Base-by-base conservation (phyloP, 1,284 basidiomycete species). In the Fomitopsis pinicola region DNA sequence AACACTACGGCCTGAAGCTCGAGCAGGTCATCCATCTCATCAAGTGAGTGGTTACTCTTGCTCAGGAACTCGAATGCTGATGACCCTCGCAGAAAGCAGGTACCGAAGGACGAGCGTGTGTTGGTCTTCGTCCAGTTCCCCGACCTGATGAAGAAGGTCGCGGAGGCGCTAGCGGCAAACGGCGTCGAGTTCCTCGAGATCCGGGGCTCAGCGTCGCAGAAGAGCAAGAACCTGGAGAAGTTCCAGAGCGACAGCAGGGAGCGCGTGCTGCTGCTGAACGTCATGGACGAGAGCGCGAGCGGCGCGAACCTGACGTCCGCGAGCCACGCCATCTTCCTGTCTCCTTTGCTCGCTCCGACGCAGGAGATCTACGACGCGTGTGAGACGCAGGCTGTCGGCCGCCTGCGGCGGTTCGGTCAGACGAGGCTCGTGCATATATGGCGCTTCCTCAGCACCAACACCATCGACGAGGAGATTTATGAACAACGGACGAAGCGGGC, bases 91-190 rank as follows among this genome's bases (percentile, higher is more conserved):
- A 93, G 90, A 69, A 82, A 85, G 58, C 73, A 78, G 42, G 83
- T 96, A 28, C 87, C 91, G 1, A 82, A 84, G 66, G 78, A 87
- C 15, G 94, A 97, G 67, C 88, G 94, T 2, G 83, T 96, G 14
- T 83, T 98, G 44, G 85, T 98, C 58, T 98, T 98, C 74, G 91
- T 97, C 14, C 95, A 98, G 70, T 98, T 97, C 81, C 89, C 88
- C 9, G 96, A 97, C 73, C 82, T 98, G 63, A 92, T 91, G 80
- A 86, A 87, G 71, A 97, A 97, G 74, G 92, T 97, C 42, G 86
- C 86, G 6, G 91, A 95, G 63, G 93, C 94, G 0, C 82, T 98
- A 63, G 77, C 74, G 1, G 82, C 84, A 50, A 84, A 94, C 69
- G 82, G 84, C 19, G 87, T 98, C 69, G 79, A 81, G 36, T 95